These are phyloP conservation scores for Starmerella tilneyi DNA, from an alignment of 805 yeast species.

Conservation along the genomic window DNA sequence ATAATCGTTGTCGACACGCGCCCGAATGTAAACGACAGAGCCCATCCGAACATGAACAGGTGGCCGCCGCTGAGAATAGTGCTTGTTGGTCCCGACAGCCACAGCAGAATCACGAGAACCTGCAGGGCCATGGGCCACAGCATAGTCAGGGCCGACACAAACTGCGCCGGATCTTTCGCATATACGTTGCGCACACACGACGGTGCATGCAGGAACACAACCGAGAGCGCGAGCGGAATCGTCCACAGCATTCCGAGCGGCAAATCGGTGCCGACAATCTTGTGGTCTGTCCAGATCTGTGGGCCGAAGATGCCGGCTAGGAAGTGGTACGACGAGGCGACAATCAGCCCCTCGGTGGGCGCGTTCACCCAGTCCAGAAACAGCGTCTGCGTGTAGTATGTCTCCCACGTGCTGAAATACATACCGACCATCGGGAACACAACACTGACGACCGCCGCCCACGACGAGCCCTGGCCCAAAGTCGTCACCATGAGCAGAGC, in stretches of 20 bases:
- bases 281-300: constrained; percentile 12
- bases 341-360: constrained; percentile 87
- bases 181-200: constrained; percentile 46
- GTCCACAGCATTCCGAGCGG: constrained; percentile 27
- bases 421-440: constrained; percentile 41
- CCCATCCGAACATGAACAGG: constrained; percentile 63
- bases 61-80: constrained; percentile 31
- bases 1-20: constrained; percentile 54
- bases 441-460: constrained; percentile 32
- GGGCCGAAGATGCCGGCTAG: constrained; percentile 58
- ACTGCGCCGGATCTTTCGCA: constrained; percentile 34
- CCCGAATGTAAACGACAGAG: constrained; percentile 79
- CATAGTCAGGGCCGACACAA: constrained; percentile 25
- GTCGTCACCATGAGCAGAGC: constrained; percentile 64
- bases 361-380: constrained; percentile 79
- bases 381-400: constrained; percentile 76
- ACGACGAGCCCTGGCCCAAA: constrained; percentile 63
- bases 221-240: constrained; percentile 25
- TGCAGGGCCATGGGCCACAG: constrained; percentile 58
- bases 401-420: constrained; percentile 84
- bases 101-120: constrained; percentile 39
- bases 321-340: constrained; percentile 48
- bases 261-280: constrained; percentile 11
- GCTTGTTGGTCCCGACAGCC: constrained; percentile 43
- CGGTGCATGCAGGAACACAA: constrained; percentile 52